Conservation (phyloP, 306 rosid species). For the Prunus kanzakura region DNA sequence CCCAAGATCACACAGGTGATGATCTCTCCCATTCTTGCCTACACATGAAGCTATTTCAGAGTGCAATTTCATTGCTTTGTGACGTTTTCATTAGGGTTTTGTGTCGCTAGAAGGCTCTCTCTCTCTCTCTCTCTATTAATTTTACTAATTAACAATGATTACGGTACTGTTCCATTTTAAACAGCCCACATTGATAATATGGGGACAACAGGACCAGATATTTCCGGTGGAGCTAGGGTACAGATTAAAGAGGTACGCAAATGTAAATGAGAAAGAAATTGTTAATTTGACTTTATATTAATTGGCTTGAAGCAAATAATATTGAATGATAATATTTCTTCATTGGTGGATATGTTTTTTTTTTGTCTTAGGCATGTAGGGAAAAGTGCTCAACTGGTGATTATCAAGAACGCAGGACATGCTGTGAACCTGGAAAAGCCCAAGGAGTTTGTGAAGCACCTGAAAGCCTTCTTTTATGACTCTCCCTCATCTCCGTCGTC, state of each 20-base stretch:
- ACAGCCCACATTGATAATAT: conserved; percentile 49
- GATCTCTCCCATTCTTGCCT: background rate
- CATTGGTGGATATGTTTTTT: background rate
- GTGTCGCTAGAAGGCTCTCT: too few species aligned
- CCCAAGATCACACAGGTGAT: conserved; percentile 45
- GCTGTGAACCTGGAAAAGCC: conserved; percentile 58
- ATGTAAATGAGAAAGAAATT: background rate
- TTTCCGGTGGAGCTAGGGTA: conserved; percentile 62
- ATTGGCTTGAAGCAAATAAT: too few species aligned
- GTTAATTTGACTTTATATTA: too few species aligned
- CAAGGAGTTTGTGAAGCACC: conserved; percentile 44
- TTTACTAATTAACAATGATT: too few species aligned
- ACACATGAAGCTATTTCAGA: too few species aligned
- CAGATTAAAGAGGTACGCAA: conserved; percentile 46
- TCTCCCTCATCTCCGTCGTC: conserved; percentile 17
- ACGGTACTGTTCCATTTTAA: background rate
- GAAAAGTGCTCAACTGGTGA: conserved; percentile 36
- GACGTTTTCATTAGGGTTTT: too few species aligned
- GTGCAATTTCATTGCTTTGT: too few species aligned
- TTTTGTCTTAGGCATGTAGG: conserved; percentile 38
- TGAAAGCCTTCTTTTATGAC: conserved; percentile 48
- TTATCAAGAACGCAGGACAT: conserved; percentile 68
- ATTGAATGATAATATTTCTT: background rate
- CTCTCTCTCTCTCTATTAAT: too few species aligned
- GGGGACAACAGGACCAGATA: conserved; percentile 71